Evolutionary conservation across 2,329 filamentous ascomycete species (phyloP).

Genomic region (Xylaria sp.): DNA sequence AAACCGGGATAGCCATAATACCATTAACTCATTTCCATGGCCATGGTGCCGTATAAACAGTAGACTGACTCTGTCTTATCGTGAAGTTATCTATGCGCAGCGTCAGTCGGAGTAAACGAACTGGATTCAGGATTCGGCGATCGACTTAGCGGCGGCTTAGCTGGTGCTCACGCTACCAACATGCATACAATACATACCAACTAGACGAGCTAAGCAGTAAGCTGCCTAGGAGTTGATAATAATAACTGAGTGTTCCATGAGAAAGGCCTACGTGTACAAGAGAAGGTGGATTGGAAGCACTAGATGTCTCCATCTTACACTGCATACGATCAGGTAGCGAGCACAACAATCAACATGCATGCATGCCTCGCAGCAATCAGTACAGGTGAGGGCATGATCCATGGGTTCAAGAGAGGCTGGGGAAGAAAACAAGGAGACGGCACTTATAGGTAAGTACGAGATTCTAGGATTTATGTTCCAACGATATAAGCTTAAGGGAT

Average conservation of each 20-base stretch:
- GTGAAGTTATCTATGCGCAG: background rate
- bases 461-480: background rate
- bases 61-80: background rate
- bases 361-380: background rate
- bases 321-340: background rate
- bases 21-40: background rate
- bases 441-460: no score
- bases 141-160: background rate
- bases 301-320: background rate
- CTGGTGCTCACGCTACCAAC: background rate
- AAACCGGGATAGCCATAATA: background rate
- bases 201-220: background rate
- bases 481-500: no score
- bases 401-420: no score
- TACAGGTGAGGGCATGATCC: background rate
- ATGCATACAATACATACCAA: background rate
- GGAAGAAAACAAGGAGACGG: no score
- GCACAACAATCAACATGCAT: slow-evolving; percentile 7
- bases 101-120: background rate
- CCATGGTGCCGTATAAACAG: background rate
- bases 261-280: background rate
- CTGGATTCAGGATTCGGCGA: background rate
- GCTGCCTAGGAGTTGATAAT: background rate
- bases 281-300: background rate
- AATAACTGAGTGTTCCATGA: background rate